Evolutionary conservation across 2,329 filamentous ascomycete genomes (phyloP).

Genomic region (Scleromitrula shiraiana): DNA sequence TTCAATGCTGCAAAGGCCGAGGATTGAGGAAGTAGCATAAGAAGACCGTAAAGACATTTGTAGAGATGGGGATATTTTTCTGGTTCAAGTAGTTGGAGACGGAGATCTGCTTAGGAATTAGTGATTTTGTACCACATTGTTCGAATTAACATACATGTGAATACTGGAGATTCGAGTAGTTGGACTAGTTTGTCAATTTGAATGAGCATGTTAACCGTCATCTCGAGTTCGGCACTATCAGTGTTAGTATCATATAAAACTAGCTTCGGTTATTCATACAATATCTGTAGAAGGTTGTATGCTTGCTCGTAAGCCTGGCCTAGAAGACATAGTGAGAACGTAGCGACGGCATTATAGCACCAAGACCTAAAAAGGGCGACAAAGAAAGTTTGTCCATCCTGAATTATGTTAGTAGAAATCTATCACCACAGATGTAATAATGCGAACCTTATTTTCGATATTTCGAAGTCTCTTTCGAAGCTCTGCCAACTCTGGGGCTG

Average conservation of each 20-base stretch:
- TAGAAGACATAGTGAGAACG: slow-evolving; percentile 89
- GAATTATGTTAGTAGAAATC: slow-evolving; percentile 12
- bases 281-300: slow-evolving; percentile 91
- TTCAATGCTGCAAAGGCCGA: slow-evolving; percentile 95
- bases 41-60: slow-evolving; percentile 91
- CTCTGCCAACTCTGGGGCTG: slow-evolving; percentile 86
- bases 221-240: slow-evolving; percentile 81
- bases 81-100: slow-evolving; percentile 88
- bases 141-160: slow-evolving; percentile 67
- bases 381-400: slow-evolving; percentile 94
- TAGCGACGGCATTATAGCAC: slow-evolving; percentile 98
- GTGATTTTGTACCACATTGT: slow-evolving; percentile 13
- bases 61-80: slow-evolving; percentile 93
- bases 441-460: slow-evolving; percentile 67
- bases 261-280: slow-evolving; percentile 43
- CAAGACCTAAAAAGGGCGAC: slow-evolving; percentile 90
- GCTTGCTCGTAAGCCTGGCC: slow-evolving; percentile 98
- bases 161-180: slow-evolving; percentile 91
- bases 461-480: slow-evolving; percentile 85
- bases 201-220: slow-evolving; percentile 98
- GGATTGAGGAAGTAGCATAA: slow-evolving; percentile 98
- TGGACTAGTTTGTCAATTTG: slow-evolving; percentile 98
- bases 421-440: not conserved
- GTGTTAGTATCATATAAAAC: slow-evolving; percentile 22
- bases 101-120: slow-evolving; percentile 62